A percentile compares a stretch with the other conserved stretches of the same genome.
Conservation (phyloP, 257 asterid genomes). For the Nicotiana otophora region DNA sequence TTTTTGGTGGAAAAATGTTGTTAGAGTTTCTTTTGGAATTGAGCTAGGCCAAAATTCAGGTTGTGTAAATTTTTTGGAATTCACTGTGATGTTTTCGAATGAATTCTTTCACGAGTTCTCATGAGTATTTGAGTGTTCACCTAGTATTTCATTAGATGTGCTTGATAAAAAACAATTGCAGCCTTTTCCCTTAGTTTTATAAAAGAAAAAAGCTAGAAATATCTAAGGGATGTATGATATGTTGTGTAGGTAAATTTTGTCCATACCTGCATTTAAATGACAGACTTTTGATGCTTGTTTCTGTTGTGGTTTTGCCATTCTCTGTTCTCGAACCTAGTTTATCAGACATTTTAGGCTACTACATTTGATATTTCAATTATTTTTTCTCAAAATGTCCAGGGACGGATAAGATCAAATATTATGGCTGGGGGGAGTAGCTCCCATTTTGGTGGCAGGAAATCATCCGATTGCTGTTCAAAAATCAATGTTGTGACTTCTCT, state of each 20-base stretch:
- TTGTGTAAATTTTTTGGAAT: not conserved
- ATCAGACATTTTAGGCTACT: not conserved
- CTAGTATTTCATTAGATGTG: not conserved
- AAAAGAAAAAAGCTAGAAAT: not conserved
- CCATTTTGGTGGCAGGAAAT: constrained; percentile 8
- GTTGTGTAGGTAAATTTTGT: not conserved
- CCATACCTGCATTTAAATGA: not conserved
- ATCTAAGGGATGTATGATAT: not conserved
- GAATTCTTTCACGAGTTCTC: not conserved
- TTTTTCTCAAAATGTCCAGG: constrained; percentile 2
- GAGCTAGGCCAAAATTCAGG: not conserved
- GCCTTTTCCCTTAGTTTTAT: not conserved
- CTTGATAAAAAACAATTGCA: not conserved
- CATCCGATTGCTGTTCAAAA: constrained; percentile 10
- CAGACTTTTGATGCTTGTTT: not conserved
- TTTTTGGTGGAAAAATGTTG: not conserved
- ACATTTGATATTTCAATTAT: not conserved
- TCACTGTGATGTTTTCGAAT: not conserved
- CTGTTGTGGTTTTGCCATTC: not conserved
- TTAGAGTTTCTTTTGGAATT: not conserved
- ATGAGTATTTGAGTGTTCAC: not conserved
- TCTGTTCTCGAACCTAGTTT: not conserved
- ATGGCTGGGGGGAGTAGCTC: constrained; percentile 16
- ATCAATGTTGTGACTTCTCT: constrained; percentile 5
- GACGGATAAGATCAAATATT: not conserved